Evolutionary conservation across 768 basidiomycete genomes (phyloP).

Genomic region (Rhizopogon vesiculosus): DNA sequence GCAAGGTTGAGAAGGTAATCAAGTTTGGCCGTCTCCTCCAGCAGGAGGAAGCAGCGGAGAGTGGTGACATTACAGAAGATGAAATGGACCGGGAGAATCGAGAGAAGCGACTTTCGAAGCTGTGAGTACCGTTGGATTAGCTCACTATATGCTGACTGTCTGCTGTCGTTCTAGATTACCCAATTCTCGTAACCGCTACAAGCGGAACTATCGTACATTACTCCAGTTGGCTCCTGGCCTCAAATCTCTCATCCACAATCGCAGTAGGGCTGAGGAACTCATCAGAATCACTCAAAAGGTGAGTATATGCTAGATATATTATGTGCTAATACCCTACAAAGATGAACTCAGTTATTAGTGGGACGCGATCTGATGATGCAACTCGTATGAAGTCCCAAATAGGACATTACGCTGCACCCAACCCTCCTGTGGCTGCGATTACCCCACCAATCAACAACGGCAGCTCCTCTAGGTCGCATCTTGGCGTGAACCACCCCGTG

Average conservation of each 20-base stretch:
- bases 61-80: neutral
- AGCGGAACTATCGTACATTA: neutral
- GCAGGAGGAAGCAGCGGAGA: neutral
- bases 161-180: neutral
- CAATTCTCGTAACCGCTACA: neutral
- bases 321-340: neutral
- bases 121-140: neutral
- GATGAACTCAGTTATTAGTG: neutral
- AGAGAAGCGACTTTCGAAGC: neutral
- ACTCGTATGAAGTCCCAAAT: neutral
- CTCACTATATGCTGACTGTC: too few species aligned
- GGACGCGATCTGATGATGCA: neutral
- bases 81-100: neutral
- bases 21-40: neutral
- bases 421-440: neutral
- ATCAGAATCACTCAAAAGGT: neutral
- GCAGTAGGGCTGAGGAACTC: neutral
- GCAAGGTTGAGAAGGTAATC: neutral
- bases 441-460: neutral
- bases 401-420: neutral
- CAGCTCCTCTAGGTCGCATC: neutral
- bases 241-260: neutral
- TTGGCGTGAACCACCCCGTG: conserved; percentile 1
- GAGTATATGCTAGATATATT: neutral
- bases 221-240: neutral